Evolutionary conservation across 352 stramenopile species (phyloP).

Genomic region (Phytopythium litorale): DNA sequence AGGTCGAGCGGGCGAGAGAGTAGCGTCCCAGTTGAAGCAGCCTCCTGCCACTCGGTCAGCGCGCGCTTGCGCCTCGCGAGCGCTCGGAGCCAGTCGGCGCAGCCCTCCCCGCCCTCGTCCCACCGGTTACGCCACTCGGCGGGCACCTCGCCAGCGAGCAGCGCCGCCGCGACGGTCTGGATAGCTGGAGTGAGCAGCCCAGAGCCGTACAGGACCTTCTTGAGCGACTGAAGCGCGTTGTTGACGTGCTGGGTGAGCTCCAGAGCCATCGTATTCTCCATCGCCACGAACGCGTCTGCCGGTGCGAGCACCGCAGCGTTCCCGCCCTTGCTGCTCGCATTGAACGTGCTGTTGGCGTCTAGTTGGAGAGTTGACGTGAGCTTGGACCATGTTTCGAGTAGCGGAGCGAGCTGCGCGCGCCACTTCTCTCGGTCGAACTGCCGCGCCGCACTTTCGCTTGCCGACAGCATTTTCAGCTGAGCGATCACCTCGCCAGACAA

Average conservation of each 20-base stretch:
- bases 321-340: conserved; percentile 19
- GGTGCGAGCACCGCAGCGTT: conserved; percentile 59
- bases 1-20: conserved; percentile 80
- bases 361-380: conserved; percentile 60
- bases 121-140: conserved; percentile 78
- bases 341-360: conserved; percentile 17
- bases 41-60: conserved; percentile 83
- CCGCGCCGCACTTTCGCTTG: conserved; percentile 44
- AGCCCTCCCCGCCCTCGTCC: conserved; percentile 79
- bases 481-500: conserved; percentile 79
- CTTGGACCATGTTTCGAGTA: conserved; percentile 90
- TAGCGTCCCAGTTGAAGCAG: conserved; percentile 51
- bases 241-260: conserved; percentile 77
- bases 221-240: conserved; percentile 60
- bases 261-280: conserved; percentile 86
- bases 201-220: conserved; percentile 91
- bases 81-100: conserved; percentile 72
- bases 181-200: conserved; percentile 89
- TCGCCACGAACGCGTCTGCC: conserved; percentile 86
- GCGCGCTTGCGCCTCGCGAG: conserved; percentile 79
- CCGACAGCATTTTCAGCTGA: conserved; percentile 82
- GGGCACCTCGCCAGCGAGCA: conserved; percentile 76
- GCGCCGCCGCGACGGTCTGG: conserved; percentile 63
- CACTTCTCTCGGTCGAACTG: conserved; percentile 93
- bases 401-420: conserved; percentile 80